Evolutionary conservation across 495 filamentous ascomycete species (phyloP).

Genomic region (Penicillium maclennaniae): DNA sequence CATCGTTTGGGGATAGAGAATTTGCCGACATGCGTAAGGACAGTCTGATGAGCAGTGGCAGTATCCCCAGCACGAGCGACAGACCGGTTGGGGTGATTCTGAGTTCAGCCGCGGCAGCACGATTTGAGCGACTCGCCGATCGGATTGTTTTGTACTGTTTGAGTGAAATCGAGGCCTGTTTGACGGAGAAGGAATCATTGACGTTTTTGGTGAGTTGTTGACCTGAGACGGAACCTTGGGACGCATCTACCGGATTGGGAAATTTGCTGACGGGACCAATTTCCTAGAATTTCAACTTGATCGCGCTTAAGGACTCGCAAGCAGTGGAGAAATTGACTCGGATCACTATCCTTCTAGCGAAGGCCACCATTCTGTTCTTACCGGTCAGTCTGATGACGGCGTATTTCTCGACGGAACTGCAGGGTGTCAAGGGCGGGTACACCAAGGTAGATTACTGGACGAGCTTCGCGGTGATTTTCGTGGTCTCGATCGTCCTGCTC

Average conservation of each 20-base stretch:
- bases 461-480: constrained; percentile 64
- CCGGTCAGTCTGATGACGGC: constrained; percentile 79
- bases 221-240: not conserved
- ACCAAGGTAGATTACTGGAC: constrained; percentile 66
- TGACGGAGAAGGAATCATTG: constrained; percentile 73
- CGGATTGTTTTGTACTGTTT: constrained; percentile 75
- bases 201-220: constrained; percentile 56
- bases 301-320: constrained; percentile 76
- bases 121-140: constrained; percentile 74
- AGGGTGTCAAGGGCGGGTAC: constrained; percentile 55
- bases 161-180: constrained; percentile 73
- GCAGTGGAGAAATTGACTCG: constrained; percentile 74
- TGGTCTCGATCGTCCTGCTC: constrained; percentile 57
- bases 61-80: constrained; percentile 18
- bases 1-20: constrained; percentile 29
- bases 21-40: constrained; percentile 26
- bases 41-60: constrained; percentile 24
- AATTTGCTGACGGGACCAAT: constrained; percentile 16
- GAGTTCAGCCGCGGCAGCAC: constrained; percentile 60
- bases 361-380: constrained; percentile 79
- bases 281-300: constrained; percentile 78
- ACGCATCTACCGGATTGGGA: not conserved
- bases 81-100: constrained; percentile 54
- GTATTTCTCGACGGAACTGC: constrained; percentile 76
- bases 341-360: constrained; percentile 77